Base-by-base conservation (phyloP, 148 eudicot species). In the Agrostemma githago region DNA sequence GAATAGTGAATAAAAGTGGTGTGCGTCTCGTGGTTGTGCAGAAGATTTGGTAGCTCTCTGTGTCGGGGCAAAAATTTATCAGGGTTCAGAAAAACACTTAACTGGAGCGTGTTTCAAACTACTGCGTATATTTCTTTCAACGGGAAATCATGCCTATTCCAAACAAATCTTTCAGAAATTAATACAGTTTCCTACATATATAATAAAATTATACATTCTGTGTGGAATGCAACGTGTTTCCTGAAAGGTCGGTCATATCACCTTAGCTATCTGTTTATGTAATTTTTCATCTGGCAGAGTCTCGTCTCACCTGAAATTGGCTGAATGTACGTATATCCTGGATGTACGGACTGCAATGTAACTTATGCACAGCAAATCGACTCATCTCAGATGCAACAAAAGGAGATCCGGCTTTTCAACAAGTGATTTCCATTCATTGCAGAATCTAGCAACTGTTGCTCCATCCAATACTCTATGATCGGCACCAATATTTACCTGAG, bases 381-480 rank as follows among this genome's bases (percentile, higher is more conserved):
- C 90, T 85, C 34, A 95, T 85, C 88, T 88, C 85, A 85, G 81
- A 43, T 92, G 90, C 82, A 92, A 72, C 86, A 95, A 66, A 51
- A 89, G 82, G 34, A 92, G 78, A 79, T 95, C 98, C 5, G 97
- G 98, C 54, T 87, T 95, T 80, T 92, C 97, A 15, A 88, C 78
- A 59, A 79, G 81, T 56, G 79, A 79, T 76, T 95, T 95, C 98
- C 98, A 95, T 77, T 92, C 89, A 10, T 95, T 95, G 89, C 96
- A 92, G 83, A 95, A 95, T 63, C 67, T 83, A 42, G 98, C 98
- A 5, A 95, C 97, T 53, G 88, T 85, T 63, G 98, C 97, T 63
- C 98, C 98, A 71, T 92, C 98, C 41, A 92, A 78, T 66, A 95
- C 93, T 82, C 98, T 86, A 79, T 95, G 98, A 75, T 95, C 98